Percentiles rank a stretch among this genome's conserved stretches.
Evolutionary conservation across 371 early-diverging fungal species (phyloP).

Genomic region (Parasitella parasitica): DNA sequence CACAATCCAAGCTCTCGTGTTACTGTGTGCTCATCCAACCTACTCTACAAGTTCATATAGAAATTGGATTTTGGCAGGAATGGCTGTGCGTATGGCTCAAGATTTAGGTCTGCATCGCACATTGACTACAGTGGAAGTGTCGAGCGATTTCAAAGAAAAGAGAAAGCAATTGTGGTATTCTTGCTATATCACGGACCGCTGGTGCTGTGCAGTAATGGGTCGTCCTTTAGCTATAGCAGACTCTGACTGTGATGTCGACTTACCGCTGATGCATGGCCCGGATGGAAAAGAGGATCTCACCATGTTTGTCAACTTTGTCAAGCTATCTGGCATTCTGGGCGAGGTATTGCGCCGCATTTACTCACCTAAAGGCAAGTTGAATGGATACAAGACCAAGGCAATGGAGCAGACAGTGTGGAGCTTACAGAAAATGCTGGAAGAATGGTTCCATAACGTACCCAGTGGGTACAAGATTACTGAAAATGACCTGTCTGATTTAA

Average conservation of each 20-base stretch:
- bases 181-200: slow-evolving; percentile 33
- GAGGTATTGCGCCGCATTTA: slow-evolving; percentile 38
- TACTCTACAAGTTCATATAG: slow-evolving; percentile 33
- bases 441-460: slow-evolving; percentile 30
- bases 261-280: slow-evolving; percentile 10
- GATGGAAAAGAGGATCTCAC: slow-evolving; percentile 11
- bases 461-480: slow-evolving; percentile 23
- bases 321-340: slow-evolving; percentile 37
- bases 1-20: slow-evolving; percentile 41
- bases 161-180: slow-evolving; percentile 36
- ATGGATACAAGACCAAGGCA: slow-evolving; percentile 22
- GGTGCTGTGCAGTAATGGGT: slow-evolving; percentile 45
- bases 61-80: slow-evolving; percentile 47
- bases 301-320: slow-evolving; percentile 31
- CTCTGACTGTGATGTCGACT: slow-evolving; percentile 39
- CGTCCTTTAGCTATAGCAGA: slow-evolving; percentile 43
- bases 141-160: slow-evolving; percentile 13
- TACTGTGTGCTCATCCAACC: slow-evolving; percentile 41
- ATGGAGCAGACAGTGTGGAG: slow-evolving; percentile 27
- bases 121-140: slow-evolving; percentile 15
- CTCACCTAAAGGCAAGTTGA: slow-evolving; percentile 30
- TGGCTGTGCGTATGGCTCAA: slow-evolving; percentile 53
- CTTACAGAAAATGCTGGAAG: slow-evolving; percentile 29
- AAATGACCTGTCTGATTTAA: slow-evolving; percentile 10
- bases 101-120: slow-evolving; percentile 40